Evolutionary conservation across 805 yeast species (phyloP).

Genomic region (Metschnikowia kunwiensis): DNA sequence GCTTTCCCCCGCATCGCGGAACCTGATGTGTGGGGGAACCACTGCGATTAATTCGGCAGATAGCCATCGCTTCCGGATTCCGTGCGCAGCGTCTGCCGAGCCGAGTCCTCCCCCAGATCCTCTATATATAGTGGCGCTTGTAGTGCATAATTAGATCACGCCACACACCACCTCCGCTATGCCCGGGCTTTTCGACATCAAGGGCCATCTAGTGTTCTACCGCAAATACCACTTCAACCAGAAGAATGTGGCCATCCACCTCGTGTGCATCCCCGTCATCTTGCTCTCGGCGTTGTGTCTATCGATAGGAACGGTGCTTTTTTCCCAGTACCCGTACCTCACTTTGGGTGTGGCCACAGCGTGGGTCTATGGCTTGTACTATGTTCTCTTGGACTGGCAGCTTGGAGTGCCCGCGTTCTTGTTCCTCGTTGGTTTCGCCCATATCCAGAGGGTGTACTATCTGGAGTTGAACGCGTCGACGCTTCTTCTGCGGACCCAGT

Average conservation of each 20-base stretch:
- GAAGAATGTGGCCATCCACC: conserved; percentile 71
- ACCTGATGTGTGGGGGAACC: too few relatives aligned
- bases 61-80: too few relatives aligned
- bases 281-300: conserved; percentile 51
- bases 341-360: conserved; percentile 50
- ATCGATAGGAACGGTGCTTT: conserved; percentile 7
- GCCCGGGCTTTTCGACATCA: conserved; percentile 35
- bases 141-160: too few relatives aligned
- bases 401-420: conserved; percentile 33
- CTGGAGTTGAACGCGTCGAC: conserved; percentile 9
- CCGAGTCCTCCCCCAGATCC: too few relatives aligned
- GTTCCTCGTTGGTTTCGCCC: conserved; percentile 24
- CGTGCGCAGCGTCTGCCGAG: too few relatives aligned
- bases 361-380: conserved; percentile 53
- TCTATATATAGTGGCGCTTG: too few relatives aligned
- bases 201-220: conserved; percentile 39
- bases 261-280: conserved; percentile 77
- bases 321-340: conserved; percentile 22
- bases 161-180: conserved; percentile 16
- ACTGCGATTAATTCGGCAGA: too few relatives aligned
- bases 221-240: conserved; percentile 35
- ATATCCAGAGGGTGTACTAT: conserved; percentile 23
- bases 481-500: conserved; percentile 18
- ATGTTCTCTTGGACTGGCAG: conserved; percentile 52
- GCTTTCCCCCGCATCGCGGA: too few relatives aligned